Evolutionary conservation across 1,139 yeast genomes (phyloP), one percentile per base, ranked within the genome.

Genomic region (Scheffersomyces illinoinensis): DNA sequence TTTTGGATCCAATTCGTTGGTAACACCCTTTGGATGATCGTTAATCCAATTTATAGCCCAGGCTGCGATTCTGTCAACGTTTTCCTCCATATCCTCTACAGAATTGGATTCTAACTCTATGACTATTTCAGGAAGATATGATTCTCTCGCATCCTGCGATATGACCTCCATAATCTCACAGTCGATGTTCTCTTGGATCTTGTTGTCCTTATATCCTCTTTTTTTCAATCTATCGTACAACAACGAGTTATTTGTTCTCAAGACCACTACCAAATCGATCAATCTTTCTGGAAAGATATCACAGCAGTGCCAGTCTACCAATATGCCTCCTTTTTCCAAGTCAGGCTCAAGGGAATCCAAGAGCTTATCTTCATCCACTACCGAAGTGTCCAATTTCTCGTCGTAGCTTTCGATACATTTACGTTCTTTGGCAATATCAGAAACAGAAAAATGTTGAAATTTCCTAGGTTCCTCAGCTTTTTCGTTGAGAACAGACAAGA

Each of bases 91-190:
- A 54, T 93, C 89, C 55, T 90, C 96, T 6, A 86, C 87, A 24
- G 81, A 74, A 69, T 93, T 87, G 59, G 97, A 90, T 51, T 75
- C 77, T 64, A 95, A 81, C 67, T 90, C 96, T 56, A 95, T 90
- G 50, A 96, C 96, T 26, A 93, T 86, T 61, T 90, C 91, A 39
- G 87, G 87, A 49, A 83, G 90, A 69, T 92, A 95, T 49, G 89
- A 83, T 48, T 92, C 97, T 58, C 84, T 78, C 0, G 99, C 99
- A 66, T 96, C 99, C 65, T 89, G 90, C 54, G 89, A 76, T 24
- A 96, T 85, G 24, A 95, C 92, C 66, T 93, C 95, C 99, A 95
- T 96, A 64, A 96, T 95, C 73, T 95, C 99, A 62, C 97, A 96
- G 71, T 95, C 98, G 58, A 96, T 78, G 71, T 95, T 95, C 71